These are phyloP conservation scores for Venturiaceae sp. DNA, from an alignment of 2,329 filamentous ascomycete genomes.

Conservation along the genomic window DNA sequence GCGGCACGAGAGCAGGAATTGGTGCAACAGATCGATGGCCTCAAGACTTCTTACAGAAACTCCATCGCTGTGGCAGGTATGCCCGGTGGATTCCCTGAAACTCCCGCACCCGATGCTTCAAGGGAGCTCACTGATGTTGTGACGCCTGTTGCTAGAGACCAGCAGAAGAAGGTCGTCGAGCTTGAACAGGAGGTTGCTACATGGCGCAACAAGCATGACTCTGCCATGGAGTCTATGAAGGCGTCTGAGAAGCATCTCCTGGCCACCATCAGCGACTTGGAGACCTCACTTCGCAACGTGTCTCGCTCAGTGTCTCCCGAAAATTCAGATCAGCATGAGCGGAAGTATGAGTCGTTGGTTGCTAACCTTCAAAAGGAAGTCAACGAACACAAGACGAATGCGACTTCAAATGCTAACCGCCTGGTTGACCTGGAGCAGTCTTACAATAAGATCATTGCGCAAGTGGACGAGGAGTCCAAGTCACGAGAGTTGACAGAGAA, in stretches of 20 bases:
- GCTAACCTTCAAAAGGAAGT: slow-evolving; percentile 62
- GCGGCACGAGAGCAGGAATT: slow-evolving; percentile 67
- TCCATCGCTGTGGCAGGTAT: slow-evolving; percentile 24
- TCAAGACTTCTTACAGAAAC: slow-evolving; percentile 42
- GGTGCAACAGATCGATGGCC: slow-evolving; percentile 56
- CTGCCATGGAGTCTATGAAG: slow-evolving; percentile 60
- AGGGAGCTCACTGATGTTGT: slow-evolving; percentile 15
- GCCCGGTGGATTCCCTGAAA: slow-evolving; percentile 28
- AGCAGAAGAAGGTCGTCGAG: slow-evolving; percentile 49
- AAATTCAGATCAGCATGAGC: slow-evolving; percentile 21
- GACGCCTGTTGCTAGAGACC: slow-evolving; percentile 8
- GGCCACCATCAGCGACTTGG: slow-evolving; percentile 62
- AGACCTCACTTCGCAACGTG: slow-evolving; percentile 39
- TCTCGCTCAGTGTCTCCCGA: slow-evolving; percentile 17
- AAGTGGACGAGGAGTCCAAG: slow-evolving; percentile 58
- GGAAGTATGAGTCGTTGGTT: slow-evolving; percentile 20
- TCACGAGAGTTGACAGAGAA: slow-evolving; percentile 46
- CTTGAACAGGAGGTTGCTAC: slow-evolving; percentile 62
- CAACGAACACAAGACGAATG: slow-evolving; percentile 67
- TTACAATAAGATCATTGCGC: slow-evolving; percentile 53
- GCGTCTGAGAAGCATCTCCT: slow-evolving; percentile 64
- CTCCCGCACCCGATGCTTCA: slow-evolving; percentile 18
- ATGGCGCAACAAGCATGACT: slow-evolving; percentile 70
- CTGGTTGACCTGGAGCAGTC: slow-evolving; percentile 66
- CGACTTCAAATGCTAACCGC: slow-evolving; percentile 57